A percentile compares a stretch with the other conserved stretches of the same genome.
These are phyloP conservation scores for Ophiocordyceps australis DNA, from an alignment of 2,329 filamentous ascomycete species.

Conservation along the genomic window DNA sequence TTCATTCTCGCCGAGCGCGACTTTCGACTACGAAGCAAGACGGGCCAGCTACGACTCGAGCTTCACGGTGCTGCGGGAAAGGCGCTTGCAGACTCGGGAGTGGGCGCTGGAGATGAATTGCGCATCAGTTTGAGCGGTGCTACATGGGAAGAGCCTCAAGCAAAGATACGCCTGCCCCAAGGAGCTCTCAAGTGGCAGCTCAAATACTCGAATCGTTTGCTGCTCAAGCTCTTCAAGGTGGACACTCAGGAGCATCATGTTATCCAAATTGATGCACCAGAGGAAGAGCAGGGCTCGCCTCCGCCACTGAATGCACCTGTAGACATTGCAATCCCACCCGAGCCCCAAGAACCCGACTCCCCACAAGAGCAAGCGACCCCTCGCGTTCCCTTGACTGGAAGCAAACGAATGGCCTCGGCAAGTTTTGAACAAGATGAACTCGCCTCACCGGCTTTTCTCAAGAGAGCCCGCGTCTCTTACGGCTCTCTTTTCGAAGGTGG, in stretches of 20 bases:
- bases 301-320: no score
- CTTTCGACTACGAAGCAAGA: constrained; percentile 56
- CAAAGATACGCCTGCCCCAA: constrained; percentile 26
- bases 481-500: constrained; percentile 45
- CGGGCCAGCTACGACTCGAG: constrained; percentile 65
- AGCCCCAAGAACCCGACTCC: no score
- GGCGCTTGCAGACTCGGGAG: constrained; percentile 42
- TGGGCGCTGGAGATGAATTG: constrained; percentile 67
- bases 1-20: constrained; percentile 75
- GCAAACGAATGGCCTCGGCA: no score
- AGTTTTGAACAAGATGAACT: constrained; percentile 33
- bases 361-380: not conserved
- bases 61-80: constrained; percentile 56
- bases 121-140: constrained; percentile 50
- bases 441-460: constrained; percentile 65
- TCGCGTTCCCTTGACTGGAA: no score
- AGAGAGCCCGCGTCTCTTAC: constrained; percentile 50
- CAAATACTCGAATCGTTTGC: constrained; percentile 30
- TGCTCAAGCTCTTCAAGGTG: constrained; percentile 20
- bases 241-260: constrained; percentile 26
- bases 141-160: constrained; percentile 39
- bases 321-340: no score
- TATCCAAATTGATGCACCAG: constrained; percentile 29
- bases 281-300: no score
- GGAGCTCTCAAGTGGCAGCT: constrained; percentile 40